A percentile compares a stretch with the other conserved stretches of the same genome.
Evolutionary conservation across 768 basidiomycete genomes (phyloP).

Genomic region (Phylloporus rhodoxanthus): DNA sequence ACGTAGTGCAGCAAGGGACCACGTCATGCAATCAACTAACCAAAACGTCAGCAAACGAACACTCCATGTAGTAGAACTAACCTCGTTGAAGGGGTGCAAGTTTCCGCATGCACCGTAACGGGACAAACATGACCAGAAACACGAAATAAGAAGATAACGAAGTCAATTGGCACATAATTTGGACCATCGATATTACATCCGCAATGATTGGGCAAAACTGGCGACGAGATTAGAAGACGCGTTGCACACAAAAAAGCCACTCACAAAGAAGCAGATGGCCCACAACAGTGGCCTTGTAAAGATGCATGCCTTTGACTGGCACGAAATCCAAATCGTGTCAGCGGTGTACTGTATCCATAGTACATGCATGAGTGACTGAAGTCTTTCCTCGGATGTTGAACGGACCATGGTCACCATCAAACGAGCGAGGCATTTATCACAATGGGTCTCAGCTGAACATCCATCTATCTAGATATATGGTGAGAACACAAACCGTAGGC

Average conservation of each 20-base stretch:
- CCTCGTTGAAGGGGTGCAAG: slow-evolving; percentile 5
- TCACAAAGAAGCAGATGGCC: slow-evolving; percentile 21
- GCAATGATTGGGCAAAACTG: slow-evolving; percentile 22
- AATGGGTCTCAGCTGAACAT: not conserved
- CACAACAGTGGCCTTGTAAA: slow-evolving; percentile 8
- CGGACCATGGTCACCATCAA: slow-evolving; percentile 4
- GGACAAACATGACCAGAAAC: slow-evolving; percentile 5
- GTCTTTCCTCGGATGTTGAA: not conserved
- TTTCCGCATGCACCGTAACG: not conserved
- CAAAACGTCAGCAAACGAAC: not conserved
- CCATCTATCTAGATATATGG: slow-evolving; percentile 5
- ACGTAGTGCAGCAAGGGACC: not conserved
- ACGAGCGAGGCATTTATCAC: slow-evolving; percentile 1
- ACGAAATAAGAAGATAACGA: slow-evolving; percentile 13
- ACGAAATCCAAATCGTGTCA: slow-evolving; percentile 2
- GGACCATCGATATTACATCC: slow-evolving; percentile 18
- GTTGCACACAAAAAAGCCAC: not conserved
- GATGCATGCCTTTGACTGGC: not conserved
- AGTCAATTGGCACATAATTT: slow-evolving; percentile 10
- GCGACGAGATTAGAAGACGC: not conserved
- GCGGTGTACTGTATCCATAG: not conserved
- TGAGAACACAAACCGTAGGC: not conserved
- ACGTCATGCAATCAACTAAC: slow-evolving; percentile 5
- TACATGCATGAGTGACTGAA: not conserved
- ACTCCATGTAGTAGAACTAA: not conserved